Evolutionary conservation across 2,329 filamentous ascomycete genomes (phyloP), one percentile per base, ranked within the genome.

Genomic region (Aspergillaceae sp.): DNA sequence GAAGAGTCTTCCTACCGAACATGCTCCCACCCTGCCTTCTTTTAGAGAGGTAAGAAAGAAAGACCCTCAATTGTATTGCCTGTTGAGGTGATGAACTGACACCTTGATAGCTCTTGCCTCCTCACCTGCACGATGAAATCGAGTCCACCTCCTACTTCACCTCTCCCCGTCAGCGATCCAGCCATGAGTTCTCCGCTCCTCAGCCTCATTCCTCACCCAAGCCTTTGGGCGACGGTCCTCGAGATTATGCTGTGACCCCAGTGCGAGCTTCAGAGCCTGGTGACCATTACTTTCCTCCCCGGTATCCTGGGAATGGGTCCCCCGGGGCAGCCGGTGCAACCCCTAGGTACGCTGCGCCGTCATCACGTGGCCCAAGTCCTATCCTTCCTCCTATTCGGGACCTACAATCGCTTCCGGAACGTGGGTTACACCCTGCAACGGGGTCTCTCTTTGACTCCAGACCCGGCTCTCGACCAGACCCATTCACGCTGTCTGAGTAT

Each of bases 41-140:
- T 66, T 68, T 46, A 57, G 64, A 53, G 65, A 68, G 58, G 65
- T 68, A 50, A 19, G 19, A 19, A 19, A 19, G 19, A 19, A 19
- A 19, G 19, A 19, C 19, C 2, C 19, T 19, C 19, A 19, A 19
- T 19, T 19, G 19, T 19, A 19, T 19, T 19, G 19, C 19, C 19
- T 19, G 19, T 19, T 19, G 19, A 19, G 19, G 19, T 19, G 19
- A 19, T 2, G 19, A 19, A 19, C 19, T 19, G 19, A 19, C 19
- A 56, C 38, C 9, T 10, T 11, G 29, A 7, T 41, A 69, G 66
- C 56, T 69, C 8, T 63, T 69, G 9, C 66, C 66, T 28, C 57
- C 65, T 47, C 64, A 69, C 49, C 58, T 69, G 7, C 66, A 69
- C 48, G 65, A 68, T 49, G 66, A 67, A 49, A 69, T 69, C 48